These are phyloP conservation scores for Eleusine indica DNA, from an alignment of 176 grass and related monocot genomes.

Conservation along the genomic window DNA sequence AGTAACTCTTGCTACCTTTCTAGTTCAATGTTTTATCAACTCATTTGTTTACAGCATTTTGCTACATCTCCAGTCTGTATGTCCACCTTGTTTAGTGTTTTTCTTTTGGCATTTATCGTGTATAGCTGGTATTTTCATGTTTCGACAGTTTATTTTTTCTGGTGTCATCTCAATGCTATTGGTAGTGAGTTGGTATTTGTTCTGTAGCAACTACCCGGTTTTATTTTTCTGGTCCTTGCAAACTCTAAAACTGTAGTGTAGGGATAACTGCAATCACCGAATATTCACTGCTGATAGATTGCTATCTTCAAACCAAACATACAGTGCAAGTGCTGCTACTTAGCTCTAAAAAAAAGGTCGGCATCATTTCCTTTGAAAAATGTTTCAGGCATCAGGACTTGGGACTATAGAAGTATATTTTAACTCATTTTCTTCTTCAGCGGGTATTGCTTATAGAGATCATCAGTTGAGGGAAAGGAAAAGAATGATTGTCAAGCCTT, in stretches of 20 bases:
- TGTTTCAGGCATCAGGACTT: background rate
- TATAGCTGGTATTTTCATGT: slow-evolving; percentile 29
- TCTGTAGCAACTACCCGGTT: background rate
- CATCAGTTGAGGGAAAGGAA: background rate
- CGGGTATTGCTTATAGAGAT: background rate
- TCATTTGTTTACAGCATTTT: slow-evolving; percentile 1
- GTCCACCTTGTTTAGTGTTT: background rate
- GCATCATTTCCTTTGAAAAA: background rate
- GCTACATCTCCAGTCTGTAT: slow-evolving; percentile 1
- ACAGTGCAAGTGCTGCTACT: background rate
- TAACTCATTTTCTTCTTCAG: background rate
- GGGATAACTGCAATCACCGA: background rate
- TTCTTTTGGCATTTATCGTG: background rate
- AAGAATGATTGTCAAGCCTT: background rate
- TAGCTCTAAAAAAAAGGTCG: background rate
- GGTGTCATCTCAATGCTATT: slow-evolving; percentile 19
- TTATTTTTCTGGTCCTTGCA: background rate
- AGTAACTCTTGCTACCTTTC: background rate
- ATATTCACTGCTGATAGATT: background rate
- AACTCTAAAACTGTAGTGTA: background rate
- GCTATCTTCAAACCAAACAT: background rate
- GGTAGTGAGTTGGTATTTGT: background rate
- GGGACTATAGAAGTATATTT: background rate
- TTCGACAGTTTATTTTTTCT: background rate
- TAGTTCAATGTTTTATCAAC: slow-evolving; percentile 26